Evolutionary conservation across 305 asterid genomes (phyloP), one percentile per base, ranked within the genome.

Genomic region (Coffea humblotiana): DNA sequence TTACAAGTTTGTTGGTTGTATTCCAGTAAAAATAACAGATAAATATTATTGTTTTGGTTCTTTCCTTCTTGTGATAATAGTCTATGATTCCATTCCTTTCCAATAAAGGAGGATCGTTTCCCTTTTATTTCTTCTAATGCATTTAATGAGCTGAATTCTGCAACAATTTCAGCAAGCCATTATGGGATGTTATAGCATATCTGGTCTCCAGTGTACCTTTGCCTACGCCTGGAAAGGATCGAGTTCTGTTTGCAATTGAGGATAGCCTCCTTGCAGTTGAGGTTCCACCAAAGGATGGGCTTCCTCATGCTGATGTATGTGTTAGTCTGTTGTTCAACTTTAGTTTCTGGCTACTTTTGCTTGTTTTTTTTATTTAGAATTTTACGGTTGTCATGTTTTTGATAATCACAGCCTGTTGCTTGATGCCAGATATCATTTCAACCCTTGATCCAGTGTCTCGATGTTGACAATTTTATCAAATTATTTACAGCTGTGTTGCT

Each of bases 261-360:
- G 90, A 91, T 88, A 91, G 97, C 79, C 89, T 96, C 81, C 97
- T 94, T 81, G 91, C 97, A 64, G 90, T 96, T 76, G 98, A 96
- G 88, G 92, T 96, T 86, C 99, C 99, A 27, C 95, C 96, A 25
- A 91, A 86, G 88, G 97, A 92, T 84, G 91, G 94, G 74, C 98
- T 95, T 89, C 98, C 97, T 75, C 97, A 94, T 86, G 99, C 94
- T 80, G 99, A 96, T 90, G 99, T 96, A 94, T 82, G 99, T 76
- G 77, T 81, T 78, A 8, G 74, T 66, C 80, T 78, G 43, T 73
- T 78, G 56, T 79, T 78, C 32, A 54, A 56, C 63, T 63, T 76
- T 80, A 51, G n/a, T 25, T 61, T 40, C 45, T 72, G 47, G 21
- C 60, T 29, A 40, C n/a, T 67, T 80, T 75, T 71, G 49, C 35